These are phyloP conservation scores for Zygosaccharomyces bisporus DNA, from an alignment of 805 yeast genomes.

Conservation along the genomic window DNA sequence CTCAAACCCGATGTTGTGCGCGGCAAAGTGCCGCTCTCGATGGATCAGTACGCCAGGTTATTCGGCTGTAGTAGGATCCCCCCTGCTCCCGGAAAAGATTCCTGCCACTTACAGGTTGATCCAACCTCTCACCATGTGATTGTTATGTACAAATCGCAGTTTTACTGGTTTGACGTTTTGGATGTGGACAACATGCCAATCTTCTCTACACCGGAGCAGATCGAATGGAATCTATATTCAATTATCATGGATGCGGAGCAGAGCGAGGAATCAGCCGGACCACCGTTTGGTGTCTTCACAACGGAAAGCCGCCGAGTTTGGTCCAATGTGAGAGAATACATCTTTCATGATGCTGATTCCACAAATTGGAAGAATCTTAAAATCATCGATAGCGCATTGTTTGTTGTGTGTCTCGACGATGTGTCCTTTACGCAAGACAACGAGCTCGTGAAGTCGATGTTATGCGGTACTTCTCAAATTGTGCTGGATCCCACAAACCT, in stretches of 20 bases:
- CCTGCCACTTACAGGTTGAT: conserved; percentile 81
- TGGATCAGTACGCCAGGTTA: conserved; percentile 86
- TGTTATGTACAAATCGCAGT: conserved; percentile 79
- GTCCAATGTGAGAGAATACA: conserved; percentile 66
- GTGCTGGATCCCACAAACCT: conserved; percentile 43
- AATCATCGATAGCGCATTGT: conserved; percentile 76
- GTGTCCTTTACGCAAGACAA: conserved; percentile 50
- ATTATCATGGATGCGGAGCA: conserved; percentile 67
- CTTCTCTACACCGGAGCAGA: conserved; percentile 62
- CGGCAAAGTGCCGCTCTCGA: conserved; percentile 64
- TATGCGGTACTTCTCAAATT: conserved; percentile 77
- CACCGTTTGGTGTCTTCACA: conserved; percentile 85
- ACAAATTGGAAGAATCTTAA: conserved; percentile 67
- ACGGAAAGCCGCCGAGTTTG: conserved; percentile 86
- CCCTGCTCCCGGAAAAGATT: conserved; percentile 53
- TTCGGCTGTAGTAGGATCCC: conserved; percentile 90
- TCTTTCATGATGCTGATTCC: conserved; percentile 41
- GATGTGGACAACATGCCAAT: conserved; percentile 69
- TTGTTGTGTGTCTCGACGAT: conserved; percentile 80
- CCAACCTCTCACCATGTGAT: conserved; percentile 71
- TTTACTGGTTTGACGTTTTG: conserved; percentile 92
- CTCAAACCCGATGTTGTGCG: conserved; percentile 66
- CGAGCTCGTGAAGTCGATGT: conserved; percentile 75
- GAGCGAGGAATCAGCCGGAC: conserved; percentile 59
- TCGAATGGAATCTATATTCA: conserved; percentile 68